Conservation (phyloP, 768 basidiomycete genomes). For the Tylopilus rubrobrunneus region DNA sequence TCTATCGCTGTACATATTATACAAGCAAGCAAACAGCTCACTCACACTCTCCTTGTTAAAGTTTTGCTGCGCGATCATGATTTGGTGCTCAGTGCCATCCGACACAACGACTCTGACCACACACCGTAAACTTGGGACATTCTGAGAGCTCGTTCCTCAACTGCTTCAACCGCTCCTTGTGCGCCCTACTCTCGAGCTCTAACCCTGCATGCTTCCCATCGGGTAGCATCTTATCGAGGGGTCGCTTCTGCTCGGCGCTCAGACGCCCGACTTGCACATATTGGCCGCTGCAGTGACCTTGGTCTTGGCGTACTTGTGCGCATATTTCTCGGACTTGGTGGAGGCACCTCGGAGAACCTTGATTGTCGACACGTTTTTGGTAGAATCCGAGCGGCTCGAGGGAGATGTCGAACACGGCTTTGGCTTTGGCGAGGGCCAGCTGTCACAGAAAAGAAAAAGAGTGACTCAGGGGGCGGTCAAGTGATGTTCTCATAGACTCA, state of each 20-base stretch:
- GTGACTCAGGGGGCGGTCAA: not conserved
- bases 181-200: conserved; percentile 62
- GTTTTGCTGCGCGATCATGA: conserved; percentile 56
- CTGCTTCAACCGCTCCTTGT: conserved; percentile 46
- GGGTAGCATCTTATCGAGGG: conserved; percentile 78
- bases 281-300: conserved; percentile 69
- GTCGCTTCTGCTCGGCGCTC: conserved; percentile 61
- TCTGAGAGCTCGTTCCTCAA: conserved; percentile 78
- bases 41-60: conserved; percentile 83
- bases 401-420: conserved; percentile 47
- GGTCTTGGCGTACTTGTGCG: conserved; percentile 65
- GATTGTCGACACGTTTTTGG: conserved; percentile 69
- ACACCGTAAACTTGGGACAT: conserved; percentile 74
- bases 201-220: conserved; percentile 81
- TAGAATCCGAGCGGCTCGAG: conserved; percentile 71
- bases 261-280: conserved; percentile 59
- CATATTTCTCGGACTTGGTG: conserved; percentile 64
- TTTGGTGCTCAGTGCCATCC: not conserved
- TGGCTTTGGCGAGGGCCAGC: conserved; percentile 58
- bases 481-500: conserved; percentile 36
- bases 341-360: conserved; percentile 81
- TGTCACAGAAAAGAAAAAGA: conserved; percentile 22
- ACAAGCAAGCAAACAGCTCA: not conserved
- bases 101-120: not conserved
- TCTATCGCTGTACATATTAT: not conserved